Conservation (phyloP, 2,329 filamentous ascomycete species). For the Xylaria multiplex region DNA sequence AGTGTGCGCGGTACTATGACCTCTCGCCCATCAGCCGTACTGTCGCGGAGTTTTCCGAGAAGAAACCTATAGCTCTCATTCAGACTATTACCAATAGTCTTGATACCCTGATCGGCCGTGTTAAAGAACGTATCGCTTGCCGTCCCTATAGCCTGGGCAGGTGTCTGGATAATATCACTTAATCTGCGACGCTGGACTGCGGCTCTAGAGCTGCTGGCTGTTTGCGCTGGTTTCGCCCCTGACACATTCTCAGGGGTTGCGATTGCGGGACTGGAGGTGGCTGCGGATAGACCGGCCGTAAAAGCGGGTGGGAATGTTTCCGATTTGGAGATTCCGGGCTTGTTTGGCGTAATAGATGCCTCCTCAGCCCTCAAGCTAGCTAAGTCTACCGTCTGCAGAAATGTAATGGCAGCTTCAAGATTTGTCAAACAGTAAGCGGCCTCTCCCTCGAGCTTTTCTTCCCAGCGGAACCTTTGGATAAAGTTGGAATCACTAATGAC, state of each 20-base stretch:
- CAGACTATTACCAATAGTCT: constrained; percentile 89
- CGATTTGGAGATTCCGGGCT: constrained; percentile 62
- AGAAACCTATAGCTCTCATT: constrained; percentile 95
- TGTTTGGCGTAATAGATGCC: constrained; percentile 72
- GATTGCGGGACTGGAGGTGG: constrained; percentile 47
- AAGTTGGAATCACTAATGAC: constrained; percentile 96
- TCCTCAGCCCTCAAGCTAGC: constrained; percentile 88
- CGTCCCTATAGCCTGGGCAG: constrained; percentile 81
- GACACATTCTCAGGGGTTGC: constrained; percentile 48
- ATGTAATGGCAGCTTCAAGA: constrained; percentile 92
- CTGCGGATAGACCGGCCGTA: constrained; percentile 55
- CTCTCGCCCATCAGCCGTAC: constrained; percentile 58
- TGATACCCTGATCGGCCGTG: constrained; percentile 90
- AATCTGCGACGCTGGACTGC: constrained; percentile 71
- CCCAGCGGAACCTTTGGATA: constrained; percentile 89
- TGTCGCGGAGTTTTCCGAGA: constrained; percentile 86
- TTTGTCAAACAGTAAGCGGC: constrained; percentile 97
- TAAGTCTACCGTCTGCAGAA: constrained; percentile 93
- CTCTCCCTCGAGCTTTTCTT: constrained; percentile 88
- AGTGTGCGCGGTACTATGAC: constrained; percentile 84
- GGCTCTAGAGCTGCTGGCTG: constrained; percentile 57
- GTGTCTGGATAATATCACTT: constrained; percentile 86
- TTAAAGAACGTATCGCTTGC: constrained; percentile 86
- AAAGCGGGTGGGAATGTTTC: constrained; percentile 70
- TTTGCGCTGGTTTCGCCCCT: constrained; percentile 50